Evolutionary conservation across 2,329 filamentous ascomycete genomes (phyloP).

Genomic region (Xylaria sp.): DNA sequence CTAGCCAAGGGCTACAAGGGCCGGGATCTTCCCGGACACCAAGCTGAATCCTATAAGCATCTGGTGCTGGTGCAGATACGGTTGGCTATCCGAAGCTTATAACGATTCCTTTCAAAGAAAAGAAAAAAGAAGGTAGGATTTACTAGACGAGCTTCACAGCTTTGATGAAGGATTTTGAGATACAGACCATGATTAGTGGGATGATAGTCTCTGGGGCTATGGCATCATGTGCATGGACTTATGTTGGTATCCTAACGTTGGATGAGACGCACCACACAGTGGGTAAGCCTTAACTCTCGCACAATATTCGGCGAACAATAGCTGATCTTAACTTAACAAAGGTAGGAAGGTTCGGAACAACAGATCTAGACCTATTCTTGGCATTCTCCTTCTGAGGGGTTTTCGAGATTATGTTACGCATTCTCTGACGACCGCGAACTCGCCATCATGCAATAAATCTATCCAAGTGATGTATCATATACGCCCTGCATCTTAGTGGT

Average conservation of each 20-base stretch:
- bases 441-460: neutral
- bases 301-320: neutral
- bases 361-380: neutral
- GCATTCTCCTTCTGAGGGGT: neutral
- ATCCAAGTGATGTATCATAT: constrained; percentile 1
- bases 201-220: neutral
- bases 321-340: neutral
- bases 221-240: neutral
- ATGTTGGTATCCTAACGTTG: neutral
- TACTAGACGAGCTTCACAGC: neutral
- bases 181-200: neutral
- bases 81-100: neutral
- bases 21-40: neutral
- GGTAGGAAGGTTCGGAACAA: neutral
- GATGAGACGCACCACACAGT: neutral
- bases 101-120: constrained; percentile 9
- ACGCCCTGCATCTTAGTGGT: neutral
- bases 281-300: neutral
- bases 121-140: neutral
- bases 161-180: constrained; percentile 1
- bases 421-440: neutral
- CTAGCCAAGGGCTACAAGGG: neutral
- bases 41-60: neutral
- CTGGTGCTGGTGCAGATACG: neutral
- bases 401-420: neutral